Percentiles rank a stretch among this genome's conserved stretches.
Evolutionary conservation across 352 stramenopile genomes (phyloP).

Genomic region (Peronospora belbahrii): DNA sequence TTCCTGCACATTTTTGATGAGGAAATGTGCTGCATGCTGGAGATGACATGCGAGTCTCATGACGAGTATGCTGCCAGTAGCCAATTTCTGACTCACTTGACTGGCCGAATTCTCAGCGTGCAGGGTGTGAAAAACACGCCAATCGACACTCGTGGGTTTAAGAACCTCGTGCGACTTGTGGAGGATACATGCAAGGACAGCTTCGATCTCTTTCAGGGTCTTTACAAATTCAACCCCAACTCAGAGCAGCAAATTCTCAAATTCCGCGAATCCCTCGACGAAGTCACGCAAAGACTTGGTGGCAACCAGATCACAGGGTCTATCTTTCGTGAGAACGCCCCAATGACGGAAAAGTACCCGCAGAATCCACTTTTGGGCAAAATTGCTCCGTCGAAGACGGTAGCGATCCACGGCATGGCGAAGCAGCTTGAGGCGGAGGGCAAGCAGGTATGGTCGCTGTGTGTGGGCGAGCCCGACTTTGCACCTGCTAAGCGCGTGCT

Average conservation of each 20-base stretch:
- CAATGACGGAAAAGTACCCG: slow-evolving; percentile 52
- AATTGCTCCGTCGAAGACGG: slow-evolving; percentile 86
- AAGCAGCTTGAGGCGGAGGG: slow-evolving; percentile 93
- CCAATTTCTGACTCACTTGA: slow-evolving; percentile 98
- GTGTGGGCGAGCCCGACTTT: slow-evolving; percentile 93
- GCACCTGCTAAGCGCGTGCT: slow-evolving; percentile 84
- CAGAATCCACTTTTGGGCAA: slow-evolving; percentile 77
- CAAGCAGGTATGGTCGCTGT: slow-evolving; percentile 88
- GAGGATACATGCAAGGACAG: slow-evolving; percentile 95
- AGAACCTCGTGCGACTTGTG: slow-evolving; percentile 94
- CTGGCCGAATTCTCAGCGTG: slow-evolving; percentile 91
- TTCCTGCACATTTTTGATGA: slow-evolving; percentile 95
- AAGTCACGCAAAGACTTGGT: slow-evolving; percentile 43
- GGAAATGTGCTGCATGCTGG: slow-evolving; percentile 94
- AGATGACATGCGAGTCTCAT: slow-evolving; percentile 94
- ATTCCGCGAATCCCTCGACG: slow-evolving; percentile 50
- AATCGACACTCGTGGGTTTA: slow-evolving; percentile 96
- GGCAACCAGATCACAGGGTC: slow-evolving; percentile 2
- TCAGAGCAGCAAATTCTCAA: slow-evolving; percentile 77
- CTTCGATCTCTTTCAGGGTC: slow-evolving; percentile 96
- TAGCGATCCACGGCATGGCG: slow-evolving; percentile 93
- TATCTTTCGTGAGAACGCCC: not conserved
- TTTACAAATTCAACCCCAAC: slow-evolving; percentile 96
- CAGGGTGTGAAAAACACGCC: slow-evolving; percentile 80
- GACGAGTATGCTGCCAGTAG: slow-evolving; percentile 95